Conservation (phyloP, 306 rosid species). For the Inga oerstediana region DNA sequence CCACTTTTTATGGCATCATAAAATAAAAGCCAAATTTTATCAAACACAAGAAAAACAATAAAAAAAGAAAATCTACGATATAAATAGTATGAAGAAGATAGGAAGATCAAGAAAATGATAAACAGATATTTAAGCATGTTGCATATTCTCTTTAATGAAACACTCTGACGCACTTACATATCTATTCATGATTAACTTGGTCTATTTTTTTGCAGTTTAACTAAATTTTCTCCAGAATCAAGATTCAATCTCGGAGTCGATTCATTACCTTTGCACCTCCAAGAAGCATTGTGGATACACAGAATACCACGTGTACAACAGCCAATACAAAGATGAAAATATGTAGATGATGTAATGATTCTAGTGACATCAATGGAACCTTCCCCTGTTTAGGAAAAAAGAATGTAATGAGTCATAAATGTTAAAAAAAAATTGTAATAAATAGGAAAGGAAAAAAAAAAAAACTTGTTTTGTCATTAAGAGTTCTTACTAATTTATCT, state of each 20-base stretch:
- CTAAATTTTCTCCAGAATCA: neutral
- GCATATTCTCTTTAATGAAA: neutral
- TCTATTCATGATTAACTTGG: neutral
- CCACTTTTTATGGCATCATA: neutral
- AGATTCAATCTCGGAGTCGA: constrained; percentile 1
- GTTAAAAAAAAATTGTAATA: neutral
- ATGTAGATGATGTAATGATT: constrained; percentile 91
- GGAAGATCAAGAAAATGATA: constrained; percentile 1
- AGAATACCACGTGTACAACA: constrained; percentile 75
- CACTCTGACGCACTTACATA: neutral
- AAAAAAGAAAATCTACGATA: neutral
- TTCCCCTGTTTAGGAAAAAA: constrained; percentile 63
- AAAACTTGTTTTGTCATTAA: neutral
- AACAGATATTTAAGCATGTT: neutral
- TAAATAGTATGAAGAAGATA: neutral
- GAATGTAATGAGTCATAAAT: neutral
- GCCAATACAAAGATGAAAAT: constrained; percentile 90
- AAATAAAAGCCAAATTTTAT: neutral
- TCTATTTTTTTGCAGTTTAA: neutral
- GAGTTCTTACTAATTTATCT: neutral
- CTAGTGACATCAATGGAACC: constrained; percentile 73
- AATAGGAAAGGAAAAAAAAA: neutral
- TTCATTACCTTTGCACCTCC: constrained; percentile 68
- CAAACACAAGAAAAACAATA: neutral
- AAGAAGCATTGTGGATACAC: constrained; percentile 80